Percentiles rank a stretch among this genome's conserved stretches.
These are phyloP conservation scores for Saturnispora saitoi DNA, from an alignment of 805 yeast species.

Conservation along the genomic window DNA sequence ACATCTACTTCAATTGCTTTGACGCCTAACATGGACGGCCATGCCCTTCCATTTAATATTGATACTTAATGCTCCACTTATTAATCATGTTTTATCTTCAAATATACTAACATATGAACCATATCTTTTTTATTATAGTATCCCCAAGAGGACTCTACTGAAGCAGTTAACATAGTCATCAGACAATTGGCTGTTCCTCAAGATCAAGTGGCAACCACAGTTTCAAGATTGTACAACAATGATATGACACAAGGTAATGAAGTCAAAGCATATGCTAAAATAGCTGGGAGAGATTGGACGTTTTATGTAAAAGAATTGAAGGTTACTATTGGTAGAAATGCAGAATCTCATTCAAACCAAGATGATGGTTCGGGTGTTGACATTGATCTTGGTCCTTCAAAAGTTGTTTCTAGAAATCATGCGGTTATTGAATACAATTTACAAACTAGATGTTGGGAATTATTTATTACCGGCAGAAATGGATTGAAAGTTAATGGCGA, in stretches of 20 bases:
- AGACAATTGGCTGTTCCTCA: slow-evolving; percentile 62
- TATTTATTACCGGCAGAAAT: slow-evolving; percentile 77
- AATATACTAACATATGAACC: neutral
- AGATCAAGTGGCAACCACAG: slow-evolving; percentile 55
- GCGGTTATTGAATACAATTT: slow-evolving; percentile 76
- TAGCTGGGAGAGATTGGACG: slow-evolving; percentile 92
- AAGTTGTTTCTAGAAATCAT: slow-evolving; percentile 90
- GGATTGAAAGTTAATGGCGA: slow-evolving; percentile 85
- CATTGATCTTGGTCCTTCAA: slow-evolving; percentile 93
- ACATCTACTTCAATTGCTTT: neutral
- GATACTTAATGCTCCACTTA: neutral
- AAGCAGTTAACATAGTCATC: slow-evolving; percentile 66
- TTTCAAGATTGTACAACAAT: slow-evolving; percentile 64
- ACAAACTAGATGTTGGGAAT: slow-evolving; percentile 74
- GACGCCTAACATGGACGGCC: neutral
- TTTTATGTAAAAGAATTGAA: slow-evolving; percentile 75
- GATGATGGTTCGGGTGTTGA: slow-evolving; percentile 37
- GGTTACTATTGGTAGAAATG: slow-evolving; percentile 80
- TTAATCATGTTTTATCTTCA: neutral
- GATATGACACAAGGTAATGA: slow-evolving; percentile 61
- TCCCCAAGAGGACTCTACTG: slow-evolving; percentile 48
- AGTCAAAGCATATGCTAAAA: slow-evolving; percentile 96
- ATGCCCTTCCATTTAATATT: neutral
- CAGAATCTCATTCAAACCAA: slow-evolving; percentile 30
- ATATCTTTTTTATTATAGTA: neutral